phyloP scores from a whole-genome alignment of 1,139 yeast genomes.

The Spathaspora sp. region DNA sequence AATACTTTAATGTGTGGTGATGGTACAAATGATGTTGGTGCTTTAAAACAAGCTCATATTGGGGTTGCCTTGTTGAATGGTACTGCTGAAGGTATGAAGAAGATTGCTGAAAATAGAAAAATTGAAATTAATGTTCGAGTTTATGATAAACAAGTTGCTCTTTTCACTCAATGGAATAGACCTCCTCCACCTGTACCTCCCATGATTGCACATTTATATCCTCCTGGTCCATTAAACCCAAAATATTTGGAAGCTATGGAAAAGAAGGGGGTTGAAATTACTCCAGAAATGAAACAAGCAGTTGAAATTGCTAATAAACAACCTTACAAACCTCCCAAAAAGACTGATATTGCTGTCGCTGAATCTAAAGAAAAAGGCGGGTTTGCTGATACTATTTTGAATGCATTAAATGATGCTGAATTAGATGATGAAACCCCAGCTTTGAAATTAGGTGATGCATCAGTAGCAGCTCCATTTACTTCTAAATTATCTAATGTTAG shows the following conservation, averaged over 20 bases:
- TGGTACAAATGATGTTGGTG: constrained; percentile 99
- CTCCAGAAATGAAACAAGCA: constrained; percentile 62
- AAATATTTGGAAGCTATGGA: constrained; percentile 84
- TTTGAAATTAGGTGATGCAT: constrained; percentile 95
- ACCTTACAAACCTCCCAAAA: constrained; percentile 12
- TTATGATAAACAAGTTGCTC: constrained; percentile 80
- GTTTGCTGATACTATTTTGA: constrained; percentile 73
- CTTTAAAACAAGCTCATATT: constrained; percentile 95
- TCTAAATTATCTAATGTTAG: constrained; percentile 90
- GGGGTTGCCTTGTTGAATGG: constrained; percentile 97
- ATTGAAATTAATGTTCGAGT: constrained; percentile 63
- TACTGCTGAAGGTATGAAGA: constrained; percentile 91
- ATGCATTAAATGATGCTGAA: constrained; percentile 67
- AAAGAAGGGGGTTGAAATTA: constrained; percentile 72
- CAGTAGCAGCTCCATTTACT: constrained; percentile 99
- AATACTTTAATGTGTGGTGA: constrained; percentile 99
- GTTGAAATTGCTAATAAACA: constrained; percentile 52
- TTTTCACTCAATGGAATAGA: constrained; percentile 79
- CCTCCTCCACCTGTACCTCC: constrained; percentile 87
- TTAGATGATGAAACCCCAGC: constrained; percentile 87
- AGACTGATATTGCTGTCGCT: constrained; percentile 20
- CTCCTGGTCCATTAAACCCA: constrained; percentile 94
- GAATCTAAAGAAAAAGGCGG: constrained; percentile 26
- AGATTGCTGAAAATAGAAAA: constrained; percentile 78
- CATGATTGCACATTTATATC: constrained; percentile 87